Conservation (phyloP, 2,329 filamentous ascomycete genomes). For the Orbilia quercus region DNA sequence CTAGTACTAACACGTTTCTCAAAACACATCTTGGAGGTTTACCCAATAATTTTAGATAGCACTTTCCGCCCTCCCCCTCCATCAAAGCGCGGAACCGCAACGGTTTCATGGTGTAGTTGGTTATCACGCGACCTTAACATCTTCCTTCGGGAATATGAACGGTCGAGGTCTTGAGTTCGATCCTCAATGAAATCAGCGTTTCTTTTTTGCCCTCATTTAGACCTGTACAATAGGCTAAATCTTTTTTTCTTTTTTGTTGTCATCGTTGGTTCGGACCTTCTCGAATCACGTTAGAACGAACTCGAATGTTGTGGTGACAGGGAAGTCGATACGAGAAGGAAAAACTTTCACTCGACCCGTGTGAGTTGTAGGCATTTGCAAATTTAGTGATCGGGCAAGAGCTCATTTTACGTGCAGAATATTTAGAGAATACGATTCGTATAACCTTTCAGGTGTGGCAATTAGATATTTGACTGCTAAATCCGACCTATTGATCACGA, state of each 20-base stretch:
- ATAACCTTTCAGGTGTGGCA: no score
- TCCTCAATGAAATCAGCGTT: constrained; percentile 55
- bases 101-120: constrained; percentile 57
- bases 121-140: constrained; percentile 57
- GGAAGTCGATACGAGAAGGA: neutral
- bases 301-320: neutral
- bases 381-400: neutral
- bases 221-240: constrained; percentile 2
- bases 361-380: no score
- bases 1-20: no score
- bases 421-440: no score
- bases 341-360: neutral
- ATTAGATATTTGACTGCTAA: no score
- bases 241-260: constrained; percentile 6
- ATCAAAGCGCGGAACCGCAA: constrained; percentile 33
- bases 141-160: constrained; percentile 5
- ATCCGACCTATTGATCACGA: no score
- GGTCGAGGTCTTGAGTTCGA: constrained; percentile 57
- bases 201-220: constrained; percentile 29
- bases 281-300: neutral
- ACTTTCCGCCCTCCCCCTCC: neutral
- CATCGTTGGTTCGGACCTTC: neutral
- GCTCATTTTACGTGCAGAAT: no score
- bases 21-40: constrained; percentile 1
- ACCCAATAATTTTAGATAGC: neutral